Evolutionary conservation across 257 asterid genomes (phyloP).

Genomic region (Sherardia arvensis): DNA sequence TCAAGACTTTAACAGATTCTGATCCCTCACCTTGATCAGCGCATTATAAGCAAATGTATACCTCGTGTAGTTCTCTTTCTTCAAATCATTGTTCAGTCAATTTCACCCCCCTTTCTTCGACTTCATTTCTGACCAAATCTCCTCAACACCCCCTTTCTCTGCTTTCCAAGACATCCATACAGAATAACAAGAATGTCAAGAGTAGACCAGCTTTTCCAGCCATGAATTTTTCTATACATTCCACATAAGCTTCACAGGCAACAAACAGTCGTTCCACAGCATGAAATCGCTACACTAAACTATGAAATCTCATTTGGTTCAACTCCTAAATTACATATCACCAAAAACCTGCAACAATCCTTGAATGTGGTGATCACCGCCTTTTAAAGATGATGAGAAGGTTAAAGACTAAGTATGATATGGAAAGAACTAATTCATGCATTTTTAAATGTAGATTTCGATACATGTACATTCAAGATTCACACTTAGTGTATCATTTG

Average conservation of each 20-base stretch:
- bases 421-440: conserved; percentile 66
- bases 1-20: conserved; percentile 65
- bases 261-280: conserved; percentile 76
- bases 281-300: conserved; percentile 69
- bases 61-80: conserved; percentile 51
- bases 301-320: conserved; percentile 76
- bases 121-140: conserved; percentile 56
- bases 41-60: conserved; percentile 73
- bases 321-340: conserved; percentile 51
- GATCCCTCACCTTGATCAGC: conserved; percentile 62
- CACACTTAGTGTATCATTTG: no score
- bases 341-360: conserved; percentile 49
- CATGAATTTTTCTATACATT: conserved; percentile 43
- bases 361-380: conserved; percentile 62
- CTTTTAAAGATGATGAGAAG: conserved; percentile 81
- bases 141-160: conserved; percentile 69
- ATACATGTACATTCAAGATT: no score
- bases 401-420: conserved; percentile 71
- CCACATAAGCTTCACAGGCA: conserved; percentile 63
- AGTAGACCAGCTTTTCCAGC: conserved; percentile 82
- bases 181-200: conserved; percentile 57
- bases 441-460: no score
- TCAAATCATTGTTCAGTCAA: conserved; percentile 62
- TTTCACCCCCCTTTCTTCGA: conserved; percentile 47
- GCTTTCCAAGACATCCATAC: conserved; percentile 56